Evolutionary conservation across 108 stramenopile species (phyloP).

Genomic region (Licmophora abbreviata): DNA sequence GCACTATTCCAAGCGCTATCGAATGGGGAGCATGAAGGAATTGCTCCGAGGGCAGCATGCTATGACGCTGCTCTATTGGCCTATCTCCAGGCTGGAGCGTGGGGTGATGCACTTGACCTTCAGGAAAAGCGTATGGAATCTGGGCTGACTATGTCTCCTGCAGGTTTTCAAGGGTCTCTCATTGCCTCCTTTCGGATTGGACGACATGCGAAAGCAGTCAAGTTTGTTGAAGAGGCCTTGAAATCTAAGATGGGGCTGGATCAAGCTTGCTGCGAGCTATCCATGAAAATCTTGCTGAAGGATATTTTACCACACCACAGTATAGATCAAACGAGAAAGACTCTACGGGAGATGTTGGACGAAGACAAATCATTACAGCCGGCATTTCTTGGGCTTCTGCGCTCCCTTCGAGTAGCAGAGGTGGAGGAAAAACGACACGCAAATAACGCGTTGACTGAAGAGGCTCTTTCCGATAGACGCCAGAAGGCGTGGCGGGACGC

Average conservation of each 20-base stretch:
- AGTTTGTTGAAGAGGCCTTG: constrained; percentile 4
- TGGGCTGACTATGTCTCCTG: constrained; percentile 6
- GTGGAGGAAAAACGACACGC: constrained; percentile 8
- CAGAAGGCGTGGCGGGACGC: constrained; percentile 10
- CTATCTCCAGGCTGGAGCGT: constrained; percentile 5
- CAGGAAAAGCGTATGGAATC: constrained; percentile 12
- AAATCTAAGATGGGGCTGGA: constrained; percentile 6
- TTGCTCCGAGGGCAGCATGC: constrained; percentile 8
- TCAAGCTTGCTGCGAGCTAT: constrained; percentile 9
- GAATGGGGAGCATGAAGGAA: not conserved
- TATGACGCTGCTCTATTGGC: constrained; percentile 19
- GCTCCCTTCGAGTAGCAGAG: constrained; percentile 18
- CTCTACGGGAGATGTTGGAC: constrained; percentile 10
- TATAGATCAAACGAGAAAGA: constrained; percentile 7
- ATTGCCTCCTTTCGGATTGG: constrained; percentile 9
- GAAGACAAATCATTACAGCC: constrained; percentile 4
- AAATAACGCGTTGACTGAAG: not conserved
- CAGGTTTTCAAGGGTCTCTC: constrained; percentile 11
- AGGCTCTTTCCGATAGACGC: not conserved
- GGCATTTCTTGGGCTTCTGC: constrained; percentile 11
- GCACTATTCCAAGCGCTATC: constrained; percentile 19
- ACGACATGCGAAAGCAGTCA: constrained; percentile 4
- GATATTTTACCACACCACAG: constrained; percentile 3
- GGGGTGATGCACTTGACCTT: constrained; percentile 15
- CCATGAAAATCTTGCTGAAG: constrained; percentile 8